These are phyloP conservation scores for Pythium sp. DNA, from an alignment of 352 stramenopile species.

Conservation along the genomic window DNA sequence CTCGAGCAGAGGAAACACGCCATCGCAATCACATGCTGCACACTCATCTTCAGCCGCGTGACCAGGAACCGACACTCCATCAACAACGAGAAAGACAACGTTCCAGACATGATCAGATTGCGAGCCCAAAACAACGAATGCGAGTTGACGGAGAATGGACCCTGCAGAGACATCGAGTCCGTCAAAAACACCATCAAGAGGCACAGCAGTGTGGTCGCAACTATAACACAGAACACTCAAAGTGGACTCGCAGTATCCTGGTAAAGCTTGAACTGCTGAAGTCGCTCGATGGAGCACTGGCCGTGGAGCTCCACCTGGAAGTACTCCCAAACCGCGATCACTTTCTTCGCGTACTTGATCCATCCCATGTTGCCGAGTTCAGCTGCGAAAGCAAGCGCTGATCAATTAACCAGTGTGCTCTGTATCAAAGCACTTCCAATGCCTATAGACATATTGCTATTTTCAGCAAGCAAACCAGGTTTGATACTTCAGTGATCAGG, in stretches of 20 bases:
- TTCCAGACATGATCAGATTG: not conserved
- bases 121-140: constrained; percentile 1
- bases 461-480: too few species aligned
- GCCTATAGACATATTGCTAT: too few species aligned
- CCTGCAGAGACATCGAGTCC: not conserved
- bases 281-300: not conserved
- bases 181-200: not conserved
- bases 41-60: not conserved
- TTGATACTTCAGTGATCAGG: too few species aligned
- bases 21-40: not conserved
- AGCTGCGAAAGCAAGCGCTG: too few species aligned
- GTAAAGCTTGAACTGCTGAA: not conserved
- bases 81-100: not conserved
- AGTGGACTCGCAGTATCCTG: not conserved
- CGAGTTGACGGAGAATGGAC: not conserved
- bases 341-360: not conserved
- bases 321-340: not conserved
- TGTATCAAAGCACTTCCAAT: too few species aligned
- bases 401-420: too few species aligned
- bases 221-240: not conserved
- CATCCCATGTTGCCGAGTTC: not conserved
- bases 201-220: not conserved
- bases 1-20: not conserved
- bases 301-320: constrained; percentile 4
- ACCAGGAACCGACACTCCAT: not conserved